Evolutionary conservation across 306 rosid species (phyloP), one percentile per base, ranked within the genome.

Genomic region (Cucurbita ficifolia): DNA sequence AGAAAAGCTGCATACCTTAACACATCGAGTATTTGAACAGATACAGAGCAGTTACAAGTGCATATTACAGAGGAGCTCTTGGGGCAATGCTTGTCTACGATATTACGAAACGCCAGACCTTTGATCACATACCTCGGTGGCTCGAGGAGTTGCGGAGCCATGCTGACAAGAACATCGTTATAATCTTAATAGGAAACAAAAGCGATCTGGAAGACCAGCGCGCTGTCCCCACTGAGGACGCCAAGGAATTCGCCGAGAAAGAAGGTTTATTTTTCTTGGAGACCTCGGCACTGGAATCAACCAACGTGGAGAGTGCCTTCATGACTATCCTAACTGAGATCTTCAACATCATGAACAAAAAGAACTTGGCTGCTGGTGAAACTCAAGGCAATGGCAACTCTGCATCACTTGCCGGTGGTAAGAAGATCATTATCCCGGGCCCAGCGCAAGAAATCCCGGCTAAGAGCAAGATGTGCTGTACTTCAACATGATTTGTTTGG

Each of bases 51-150:
- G 98, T 92, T 60, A 92, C 98, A 48, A 92, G 98, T 73, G 98
- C 98, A 74, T 92, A 92, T 83, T 92, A 92, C 85, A 82, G 98
- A 84, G 98, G 96, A 43, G 98, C 98, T 62, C 94, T 92, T 46
- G 98, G 98, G 76, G 98, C 98, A 79, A 92, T 92, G 98, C 86
- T 92, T 76, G 98, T 90, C 46, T 92, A 90, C 33, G 98, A 92
- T 80, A 88, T 92, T 48, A 92, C 96, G 21, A 92, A 85, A 79
- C 96, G 98, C 46, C 96, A 85, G 71, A 90, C 81, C 51, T 92
- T 92, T 51, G 98, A 92, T 78, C 98, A 92, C 79, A 90, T 92
- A 76, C 98, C 98, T 4, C 95, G 98, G 4, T 92, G 98, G 98
- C 85, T 92, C 42, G 98, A 92, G 81, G 98, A 92, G 84, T 85